Evolutionary conservation across 305 asterid species (phyloP).

Genomic region (Andrographis paniculata): DNA sequence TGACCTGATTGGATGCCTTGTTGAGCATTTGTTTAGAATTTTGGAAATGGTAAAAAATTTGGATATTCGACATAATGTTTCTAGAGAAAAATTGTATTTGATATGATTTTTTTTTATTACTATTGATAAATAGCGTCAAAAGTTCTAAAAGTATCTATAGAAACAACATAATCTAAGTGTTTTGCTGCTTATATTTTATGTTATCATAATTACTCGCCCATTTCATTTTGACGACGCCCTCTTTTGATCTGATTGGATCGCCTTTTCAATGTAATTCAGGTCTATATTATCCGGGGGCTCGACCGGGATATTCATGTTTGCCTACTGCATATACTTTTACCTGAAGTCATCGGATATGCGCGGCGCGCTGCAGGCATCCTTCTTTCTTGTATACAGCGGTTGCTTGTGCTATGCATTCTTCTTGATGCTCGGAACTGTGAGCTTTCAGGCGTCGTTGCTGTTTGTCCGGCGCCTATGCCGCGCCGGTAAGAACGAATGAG

Average conservation of each 20-base stretch:
- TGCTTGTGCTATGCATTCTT: slow-evolving; percentile 74
- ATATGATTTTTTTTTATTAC: too few relatives aligned
- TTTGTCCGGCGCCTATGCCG: slow-evolving; percentile 54
- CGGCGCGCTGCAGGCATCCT: slow-evolving; percentile 50
- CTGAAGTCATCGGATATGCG: slow-evolving; percentile 67
- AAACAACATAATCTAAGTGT: too few relatives aligned
- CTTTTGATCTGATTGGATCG: slow-evolving; percentile 2
- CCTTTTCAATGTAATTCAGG: slow-evolving; percentile 43
- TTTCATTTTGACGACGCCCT: not conserved
- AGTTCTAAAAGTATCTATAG: too few relatives aligned
- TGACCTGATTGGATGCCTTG: too few relatives aligned
- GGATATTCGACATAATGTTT: too few relatives aligned
- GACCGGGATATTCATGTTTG: slow-evolving; percentile 59
- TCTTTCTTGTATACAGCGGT: slow-evolving; percentile 64
- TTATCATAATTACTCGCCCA: too few relatives aligned
- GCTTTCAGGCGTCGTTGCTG: slow-evolving; percentile 53
- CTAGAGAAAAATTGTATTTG: too few relatives aligned
- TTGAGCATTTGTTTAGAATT: too few relatives aligned
- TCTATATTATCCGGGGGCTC: slow-evolving; percentile 76
- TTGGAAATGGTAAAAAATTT: too few relatives aligned
- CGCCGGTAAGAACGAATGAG: slow-evolving; percentile 69
- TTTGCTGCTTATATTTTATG: too few relatives aligned
- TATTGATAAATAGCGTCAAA: too few relatives aligned
- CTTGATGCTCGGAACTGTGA: slow-evolving; percentile 64
- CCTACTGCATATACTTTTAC: slow-evolving; percentile 52